Percentiles rank a stretch among this genome's conserved stretches.
These are phyloP conservation scores for Eucalyptus globulus DNA, from an alignment of 345 rosid genomes.

Conservation along the genomic window DNA sequence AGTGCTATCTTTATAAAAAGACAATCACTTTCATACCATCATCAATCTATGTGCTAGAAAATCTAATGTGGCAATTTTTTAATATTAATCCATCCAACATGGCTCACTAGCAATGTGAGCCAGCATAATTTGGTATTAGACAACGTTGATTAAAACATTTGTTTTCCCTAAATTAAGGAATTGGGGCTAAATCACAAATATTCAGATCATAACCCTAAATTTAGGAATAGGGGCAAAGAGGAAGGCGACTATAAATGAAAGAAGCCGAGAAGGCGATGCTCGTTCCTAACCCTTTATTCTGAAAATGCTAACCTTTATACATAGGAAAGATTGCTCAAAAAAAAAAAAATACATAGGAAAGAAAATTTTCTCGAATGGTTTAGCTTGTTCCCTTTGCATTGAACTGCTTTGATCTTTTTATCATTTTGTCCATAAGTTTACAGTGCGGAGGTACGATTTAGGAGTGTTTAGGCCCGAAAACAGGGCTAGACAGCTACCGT, in stretches of 20 bases:
- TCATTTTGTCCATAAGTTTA: no score
- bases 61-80: neutral
- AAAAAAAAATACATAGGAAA: neutral
- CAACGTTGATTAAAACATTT: accelerated
- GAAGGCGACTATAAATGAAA: neutral
- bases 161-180: neutral
- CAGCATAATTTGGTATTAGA: neutral
- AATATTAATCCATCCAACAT: neutral
- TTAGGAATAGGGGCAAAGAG: accelerated
- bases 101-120: neutral
- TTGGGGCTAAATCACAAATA: neutral
- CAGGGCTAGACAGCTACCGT: neutral
- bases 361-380: neutral
- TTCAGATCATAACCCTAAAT: neutral
- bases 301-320: neutral
- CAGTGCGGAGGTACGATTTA: accelerated
- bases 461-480: neutral
- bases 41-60: accelerated
- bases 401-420: neutral
- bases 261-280: neutral
- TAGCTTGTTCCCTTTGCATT: neutral
- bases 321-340: neutral
- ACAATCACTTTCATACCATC: accelerated
- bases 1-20: neutral
- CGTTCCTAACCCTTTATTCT: neutral